A percentile compares a stretch with the other conserved stretches of the same genome.
phyloP scores from a whole-genome alignment of 2,329 filamentous ascomycete species.

The Alternaria arborescens region DNA sequence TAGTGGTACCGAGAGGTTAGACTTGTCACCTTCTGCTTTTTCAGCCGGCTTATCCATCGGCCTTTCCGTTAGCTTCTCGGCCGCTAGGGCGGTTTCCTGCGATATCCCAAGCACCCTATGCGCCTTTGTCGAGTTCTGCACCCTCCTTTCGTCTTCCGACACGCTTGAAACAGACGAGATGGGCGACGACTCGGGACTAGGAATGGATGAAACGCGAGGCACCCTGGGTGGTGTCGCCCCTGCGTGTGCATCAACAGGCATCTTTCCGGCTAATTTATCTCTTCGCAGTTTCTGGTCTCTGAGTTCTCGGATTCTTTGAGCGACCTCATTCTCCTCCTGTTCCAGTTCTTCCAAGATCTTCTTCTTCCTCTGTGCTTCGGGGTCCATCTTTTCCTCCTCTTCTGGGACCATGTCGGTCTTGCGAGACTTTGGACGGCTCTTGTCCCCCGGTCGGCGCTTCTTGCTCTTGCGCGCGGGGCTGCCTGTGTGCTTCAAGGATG shows the following conservation, averaged over 20 bases:
- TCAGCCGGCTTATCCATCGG: slow-evolving; percentile 7
- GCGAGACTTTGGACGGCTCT: slow-evolving; percentile 36
- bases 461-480: slow-evolving; percentile 46
- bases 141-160: slow-evolving; percentile 35
- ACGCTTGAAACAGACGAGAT: slow-evolving; percentile 45
- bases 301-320: slow-evolving; percentile 65
- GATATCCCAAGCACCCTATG: slow-evolving; percentile 54
- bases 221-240: slow-evolving; percentile 49
- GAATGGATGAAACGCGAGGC: slow-evolving; percentile 45
- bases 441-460: slow-evolving; percentile 34
- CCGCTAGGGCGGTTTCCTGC: slow-evolving; percentile 24
- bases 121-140: slow-evolving; percentile 49
- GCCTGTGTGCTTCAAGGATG: slow-evolving; percentile 44
- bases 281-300: slow-evolving; percentile 65
- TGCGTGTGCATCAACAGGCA: slow-evolving; percentile 50
- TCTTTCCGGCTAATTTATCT: slow-evolving; percentile 53
- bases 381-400: slow-evolving; percentile 38
- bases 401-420: slow-evolving; percentile 39
- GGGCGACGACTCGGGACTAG: slow-evolving; percentile 41
- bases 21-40: slow-evolving; percentile 8
- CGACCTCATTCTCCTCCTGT: slow-evolving; percentile 63
- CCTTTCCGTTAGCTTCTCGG: slow-evolving; percentile 21
- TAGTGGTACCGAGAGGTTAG: slow-evolving; percentile 18
- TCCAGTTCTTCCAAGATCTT: slow-evolving; percentile 46
- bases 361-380: slow-evolving; percentile 34